These are phyloP conservation scores for Gymnopus androsaceus DNA, from an alignment of 1,284 basidiomycete genomes.

Conservation along the genomic window DNA sequence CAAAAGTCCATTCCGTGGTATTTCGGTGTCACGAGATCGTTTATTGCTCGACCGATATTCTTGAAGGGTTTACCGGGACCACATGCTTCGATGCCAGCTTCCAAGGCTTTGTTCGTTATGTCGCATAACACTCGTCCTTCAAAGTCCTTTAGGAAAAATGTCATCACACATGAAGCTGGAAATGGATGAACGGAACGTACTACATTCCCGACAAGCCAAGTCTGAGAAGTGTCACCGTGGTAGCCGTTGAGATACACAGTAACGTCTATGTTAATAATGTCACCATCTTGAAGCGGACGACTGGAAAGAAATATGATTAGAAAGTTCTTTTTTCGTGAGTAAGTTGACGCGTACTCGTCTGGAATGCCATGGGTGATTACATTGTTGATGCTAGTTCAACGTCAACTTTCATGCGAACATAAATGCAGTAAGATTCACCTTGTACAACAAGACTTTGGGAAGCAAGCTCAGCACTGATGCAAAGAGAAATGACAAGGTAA, in stretches of 20 bases:
- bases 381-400: constrained; percentile 71
- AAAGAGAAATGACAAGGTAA: no score
- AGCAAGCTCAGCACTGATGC: no score
- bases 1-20: constrained; percentile 38
- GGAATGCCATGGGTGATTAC: constrained; percentile 85
- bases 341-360: constrained; percentile 60
- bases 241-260: constrained; percentile 79
- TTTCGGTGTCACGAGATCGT: constrained; percentile 44
- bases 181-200: constrained; percentile 39
- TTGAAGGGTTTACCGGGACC: constrained; percentile 75
- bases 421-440: constrained; percentile 32
- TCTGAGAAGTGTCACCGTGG: constrained; percentile 86
- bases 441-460: constrained; percentile 87
- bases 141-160: constrained; percentile 46
- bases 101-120: constrained; percentile 67
- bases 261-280: constrained; percentile 85
- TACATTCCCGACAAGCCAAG: constrained; percentile 77
- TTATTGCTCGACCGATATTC: constrained; percentile 78
- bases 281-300: constrained; percentile 76
- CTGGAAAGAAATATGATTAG: constrained; percentile 37
- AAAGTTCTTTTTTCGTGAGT: background rate
- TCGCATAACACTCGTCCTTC: constrained; percentile 64
- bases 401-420: background rate
- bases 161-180: background rate
- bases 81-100: constrained; percentile 74